Conservation (phyloP, 2,329 filamentous ascomycete species). For the Cryphonectria radicalis region DNA sequence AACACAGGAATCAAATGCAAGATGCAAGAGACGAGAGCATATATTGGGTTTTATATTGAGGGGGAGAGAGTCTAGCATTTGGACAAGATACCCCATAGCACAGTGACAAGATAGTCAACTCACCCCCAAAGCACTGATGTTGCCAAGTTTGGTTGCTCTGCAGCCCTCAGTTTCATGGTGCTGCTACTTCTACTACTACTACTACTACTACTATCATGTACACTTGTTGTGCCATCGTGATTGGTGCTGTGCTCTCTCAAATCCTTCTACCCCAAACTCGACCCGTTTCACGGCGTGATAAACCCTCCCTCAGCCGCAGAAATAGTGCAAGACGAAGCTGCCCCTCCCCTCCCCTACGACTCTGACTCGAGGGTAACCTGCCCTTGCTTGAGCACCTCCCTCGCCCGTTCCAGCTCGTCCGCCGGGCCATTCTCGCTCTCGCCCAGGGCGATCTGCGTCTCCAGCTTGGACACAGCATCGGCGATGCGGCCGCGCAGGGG, state of each 20-base stretch:
- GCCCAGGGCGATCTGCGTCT: slow-evolving; percentile 73
- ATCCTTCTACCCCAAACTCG: background rate
- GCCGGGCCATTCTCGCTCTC: slow-evolving; percentile 49
- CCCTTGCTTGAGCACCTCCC: slow-evolving; percentile 55
- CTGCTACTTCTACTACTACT: too few species aligned
- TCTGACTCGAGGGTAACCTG: slow-evolving; percentile 44
- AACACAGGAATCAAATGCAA: background rate
- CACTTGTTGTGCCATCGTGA: background rate
- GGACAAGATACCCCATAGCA: slow-evolving; percentile 28
- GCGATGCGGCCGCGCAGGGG: slow-evolving; percentile 72
- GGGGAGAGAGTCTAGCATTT: background rate
- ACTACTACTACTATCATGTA: background rate
- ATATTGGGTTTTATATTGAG: background rate
- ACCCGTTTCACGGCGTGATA: slow-evolving; percentile 20
- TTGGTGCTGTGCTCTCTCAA: too few species aligned
- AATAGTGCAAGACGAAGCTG: background rate
- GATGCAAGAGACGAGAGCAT: background rate
- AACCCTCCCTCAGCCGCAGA: background rate
- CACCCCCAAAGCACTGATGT: background rate
- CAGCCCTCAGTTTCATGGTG: background rate
- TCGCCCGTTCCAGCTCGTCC: slow-evolving; percentile 60
- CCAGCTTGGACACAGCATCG: slow-evolving; percentile 72
- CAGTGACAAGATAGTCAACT: background rate
- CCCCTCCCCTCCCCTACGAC: slow-evolving; percentile 27
- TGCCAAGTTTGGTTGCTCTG: background rate